Conservation (phyloP, 192 early-diverging fungal genomes). For the Backusella australiensis region DNA sequence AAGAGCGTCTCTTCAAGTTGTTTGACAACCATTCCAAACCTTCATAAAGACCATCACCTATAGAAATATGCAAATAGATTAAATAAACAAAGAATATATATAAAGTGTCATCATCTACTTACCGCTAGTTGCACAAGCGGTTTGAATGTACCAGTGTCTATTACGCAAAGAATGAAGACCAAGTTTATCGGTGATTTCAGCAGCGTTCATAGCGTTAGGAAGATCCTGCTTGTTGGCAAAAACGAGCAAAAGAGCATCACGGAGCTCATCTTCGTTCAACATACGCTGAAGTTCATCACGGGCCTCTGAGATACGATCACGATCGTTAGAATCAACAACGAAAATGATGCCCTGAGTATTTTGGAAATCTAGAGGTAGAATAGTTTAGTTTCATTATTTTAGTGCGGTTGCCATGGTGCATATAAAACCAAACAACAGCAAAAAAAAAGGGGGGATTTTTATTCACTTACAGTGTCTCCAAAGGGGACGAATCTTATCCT, state of each 20-base stretch:
- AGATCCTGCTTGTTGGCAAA: constrained; percentile 99
- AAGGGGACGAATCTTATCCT: constrained; percentile 96
- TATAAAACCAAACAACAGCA: background rate
- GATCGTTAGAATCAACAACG: constrained; percentile 96
- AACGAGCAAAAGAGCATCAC: constrained; percentile 84
- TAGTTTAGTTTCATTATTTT: background rate
- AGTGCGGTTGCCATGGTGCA: background rate
- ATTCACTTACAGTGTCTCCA: constrained; percentile 90
- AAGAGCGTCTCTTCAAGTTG: constrained; percentile 56
- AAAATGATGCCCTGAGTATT: constrained; percentile 97
- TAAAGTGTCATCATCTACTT: background rate
- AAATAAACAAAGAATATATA: background rate
- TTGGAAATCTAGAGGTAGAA: constrained; percentile 76
- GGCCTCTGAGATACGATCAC: constrained; percentile 90
- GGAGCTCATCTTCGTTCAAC: constrained; percentile 94
- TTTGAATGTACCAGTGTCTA: constrained; percentile 93
- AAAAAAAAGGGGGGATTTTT: background rate
- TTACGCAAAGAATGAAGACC: constrained; percentile 78
- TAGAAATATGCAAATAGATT: background rate
- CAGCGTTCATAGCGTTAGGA: constrained; percentile 92
- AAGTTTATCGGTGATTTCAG: constrained; percentile 93
- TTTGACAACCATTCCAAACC: constrained; percentile 92
- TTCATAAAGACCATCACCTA: constrained; percentile 95
- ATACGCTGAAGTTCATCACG: constrained; percentile 92
- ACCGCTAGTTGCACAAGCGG: constrained; percentile 76